phyloP scores from a whole-genome alignment of 2,329 filamentous ascomycete species.

The Dactylellina drechsleri region DNA sequence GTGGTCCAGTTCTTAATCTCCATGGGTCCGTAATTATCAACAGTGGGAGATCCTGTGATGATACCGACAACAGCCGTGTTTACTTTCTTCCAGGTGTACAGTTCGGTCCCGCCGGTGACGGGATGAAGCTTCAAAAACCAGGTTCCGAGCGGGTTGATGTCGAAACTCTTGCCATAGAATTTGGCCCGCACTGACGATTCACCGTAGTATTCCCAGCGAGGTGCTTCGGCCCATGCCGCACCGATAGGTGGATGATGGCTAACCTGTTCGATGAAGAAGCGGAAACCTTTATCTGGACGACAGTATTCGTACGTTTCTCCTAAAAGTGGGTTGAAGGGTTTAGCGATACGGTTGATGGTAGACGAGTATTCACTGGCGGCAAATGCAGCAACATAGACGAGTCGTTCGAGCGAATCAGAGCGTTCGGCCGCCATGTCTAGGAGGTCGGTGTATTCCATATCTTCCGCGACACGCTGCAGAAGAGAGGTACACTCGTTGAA shows the following conservation, averaged over 20 bases:
- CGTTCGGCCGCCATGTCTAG: slow-evolving; percentile 88
- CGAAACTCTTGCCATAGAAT: slow-evolving; percentile 97
- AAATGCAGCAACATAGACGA: slow-evolving; percentile 95
- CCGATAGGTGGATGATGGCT: slow-evolving; percentile 96
- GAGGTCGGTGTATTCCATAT: slow-evolving; percentile 97
- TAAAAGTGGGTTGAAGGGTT: slow-evolving; percentile 95
- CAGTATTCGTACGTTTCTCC: slow-evolving; percentile 98
- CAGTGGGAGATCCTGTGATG: slow-evolving; percentile 92
- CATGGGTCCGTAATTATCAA: slow-evolving; percentile 98
- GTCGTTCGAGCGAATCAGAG: slow-evolving; percentile 84
- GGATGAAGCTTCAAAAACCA: slow-evolving; percentile 93
- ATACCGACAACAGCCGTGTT: slow-evolving; percentile 98
- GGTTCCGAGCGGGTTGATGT: slow-evolving; percentile 93
- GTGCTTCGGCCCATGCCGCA: slow-evolving; percentile 89
- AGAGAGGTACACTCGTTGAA: slow-evolving; percentile 98
- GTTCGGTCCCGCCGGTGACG: slow-evolving; percentile 77
- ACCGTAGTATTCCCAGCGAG: slow-evolving; percentile 96
- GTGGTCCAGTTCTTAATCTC: slow-evolving; percentile 98
- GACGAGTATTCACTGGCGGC: slow-evolving; percentile 96
- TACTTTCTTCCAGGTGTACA: slow-evolving; percentile 99
- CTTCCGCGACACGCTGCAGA: slow-evolving; percentile 91
- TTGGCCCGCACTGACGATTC: slow-evolving; percentile 95
- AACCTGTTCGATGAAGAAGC: slow-evolving; percentile 98
- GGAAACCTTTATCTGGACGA: slow-evolving; percentile 93
- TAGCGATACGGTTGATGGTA: slow-evolving; percentile 94